Conservation (phyloP, 2,329 filamentous ascomycete genomes). For the Berkeleyomyces basicola region DNA sequence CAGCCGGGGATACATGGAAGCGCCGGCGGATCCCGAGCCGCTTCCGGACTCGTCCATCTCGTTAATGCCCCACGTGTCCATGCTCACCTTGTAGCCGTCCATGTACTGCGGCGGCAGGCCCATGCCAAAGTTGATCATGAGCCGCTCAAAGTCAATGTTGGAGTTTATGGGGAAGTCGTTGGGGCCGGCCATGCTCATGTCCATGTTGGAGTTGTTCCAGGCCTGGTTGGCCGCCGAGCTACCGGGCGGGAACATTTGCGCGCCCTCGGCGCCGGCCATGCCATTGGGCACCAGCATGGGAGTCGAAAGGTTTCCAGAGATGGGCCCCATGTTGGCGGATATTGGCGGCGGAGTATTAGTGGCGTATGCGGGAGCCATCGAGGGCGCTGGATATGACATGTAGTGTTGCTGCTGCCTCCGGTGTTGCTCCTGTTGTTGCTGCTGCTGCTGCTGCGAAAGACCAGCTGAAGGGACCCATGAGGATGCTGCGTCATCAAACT, state of each 20-base stretch:
- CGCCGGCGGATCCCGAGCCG: not conserved
- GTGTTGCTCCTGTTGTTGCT: not conserved
- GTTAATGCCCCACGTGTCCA: not conserved
- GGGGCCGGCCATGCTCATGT: not conserved
- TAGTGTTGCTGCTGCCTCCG: not conserved
- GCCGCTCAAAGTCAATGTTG: constrained; percentile 14
- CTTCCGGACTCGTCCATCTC: not conserved
- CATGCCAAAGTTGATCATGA: constrained; percentile 14
- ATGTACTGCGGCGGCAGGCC: constrained; percentile 11
- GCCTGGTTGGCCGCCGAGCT: not conserved
- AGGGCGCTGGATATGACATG: not conserved
- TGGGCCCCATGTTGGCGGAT: not conserved
- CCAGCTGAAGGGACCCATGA: not conserved
- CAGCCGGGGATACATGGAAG: not conserved
- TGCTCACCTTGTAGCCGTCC: constrained; percentile 9
- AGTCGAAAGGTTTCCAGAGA: not conserved
- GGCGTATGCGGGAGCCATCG: not conserved
- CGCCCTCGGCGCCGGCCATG: not conserved
- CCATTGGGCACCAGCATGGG: not conserved
- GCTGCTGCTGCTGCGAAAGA: not conserved
- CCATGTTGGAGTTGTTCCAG: not conserved
- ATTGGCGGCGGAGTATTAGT: not conserved
- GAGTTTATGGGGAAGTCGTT: not conserved
- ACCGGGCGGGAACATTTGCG: not conserved
- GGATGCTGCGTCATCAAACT: not conserved